phyloP scores from a whole-genome alignment of 2,329 filamentous ascomycete genomes.

The Trichoderma sp. region DNA sequence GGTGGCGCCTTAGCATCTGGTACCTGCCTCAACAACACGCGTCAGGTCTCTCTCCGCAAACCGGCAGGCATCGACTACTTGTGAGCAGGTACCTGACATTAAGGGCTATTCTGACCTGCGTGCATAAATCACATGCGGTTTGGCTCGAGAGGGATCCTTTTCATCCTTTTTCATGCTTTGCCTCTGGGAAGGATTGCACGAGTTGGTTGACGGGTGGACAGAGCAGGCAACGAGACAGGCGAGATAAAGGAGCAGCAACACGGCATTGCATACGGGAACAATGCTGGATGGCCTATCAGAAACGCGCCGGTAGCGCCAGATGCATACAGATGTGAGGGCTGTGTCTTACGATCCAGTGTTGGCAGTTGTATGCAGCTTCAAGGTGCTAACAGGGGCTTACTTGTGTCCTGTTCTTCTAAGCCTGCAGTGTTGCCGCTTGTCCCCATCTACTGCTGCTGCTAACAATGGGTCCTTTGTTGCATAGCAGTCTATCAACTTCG shows the following conservation, averaged over 20 bases:
- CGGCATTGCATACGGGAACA: neutral
- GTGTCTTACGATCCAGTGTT: neutral
- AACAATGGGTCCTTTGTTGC: neutral
- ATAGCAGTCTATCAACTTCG: neutral
- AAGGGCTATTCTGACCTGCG: neutral
- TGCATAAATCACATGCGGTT: neutral
- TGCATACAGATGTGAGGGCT: neutral
- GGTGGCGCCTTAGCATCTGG: conserved; percentile 27
- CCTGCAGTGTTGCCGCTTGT: neutral
- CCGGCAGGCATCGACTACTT: conserved; percentile 11
- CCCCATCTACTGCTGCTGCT: neutral
- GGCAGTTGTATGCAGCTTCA: neutral
- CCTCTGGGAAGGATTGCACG: neutral
- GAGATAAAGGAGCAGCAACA: neutral
- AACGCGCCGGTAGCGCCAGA: neutral
- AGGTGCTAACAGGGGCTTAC: neutral
- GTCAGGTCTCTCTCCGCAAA: conserved; percentile 25
- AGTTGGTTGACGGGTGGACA: neutral
- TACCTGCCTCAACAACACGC: conserved; percentile 29
- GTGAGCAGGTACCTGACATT: neutral
- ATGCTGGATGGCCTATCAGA: neutral
- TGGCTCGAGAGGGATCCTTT: neutral
- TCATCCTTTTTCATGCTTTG: neutral
- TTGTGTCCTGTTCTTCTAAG: neutral
- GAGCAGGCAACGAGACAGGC: neutral